These are phyloP conservation scores for Cladosporium sp. DNA, from an alignment of 2,329 filamentous ascomycete species.

Conservation along the genomic window DNA sequence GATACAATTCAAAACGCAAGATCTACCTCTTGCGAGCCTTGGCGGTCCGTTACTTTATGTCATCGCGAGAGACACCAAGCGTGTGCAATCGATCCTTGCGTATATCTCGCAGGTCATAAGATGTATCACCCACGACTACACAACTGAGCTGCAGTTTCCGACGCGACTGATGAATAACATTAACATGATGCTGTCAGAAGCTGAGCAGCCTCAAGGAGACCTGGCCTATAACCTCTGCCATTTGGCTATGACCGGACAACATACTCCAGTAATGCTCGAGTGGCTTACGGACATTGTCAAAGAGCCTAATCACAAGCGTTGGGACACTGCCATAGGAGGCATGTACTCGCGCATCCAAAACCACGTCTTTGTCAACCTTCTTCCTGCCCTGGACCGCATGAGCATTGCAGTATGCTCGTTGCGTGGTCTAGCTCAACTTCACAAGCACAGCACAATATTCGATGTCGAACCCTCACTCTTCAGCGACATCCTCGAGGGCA, in stretches of 20 bases:
- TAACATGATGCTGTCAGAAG: constrained; percentile 11
- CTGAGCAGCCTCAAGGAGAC: constrained; percentile 45
- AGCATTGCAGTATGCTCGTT: constrained; percentile 77
- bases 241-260: constrained; percentile 77
- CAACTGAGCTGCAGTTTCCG: constrained; percentile 74
- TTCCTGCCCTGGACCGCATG: constrained; percentile 82
- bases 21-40: constrained; percentile 25
- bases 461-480: constrained; percentile 46
- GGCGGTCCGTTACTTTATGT: constrained; percentile 66
- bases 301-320: constrained; percentile 66
- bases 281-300: constrained; percentile 57
- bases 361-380: constrained; percentile 79
- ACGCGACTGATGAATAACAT: constrained; percentile 66
- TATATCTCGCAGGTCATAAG: constrained; percentile 78
- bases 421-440: constrained; percentile 76
- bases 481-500: constrained; percentile 55
- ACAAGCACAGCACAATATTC: constrained; percentile 60
- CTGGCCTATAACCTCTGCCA: constrained; percentile 79
- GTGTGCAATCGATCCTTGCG: constrained; percentile 74
- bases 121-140: constrained; percentile 79
- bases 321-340: constrained; percentile 80
- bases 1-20: constrained; percentile 16
- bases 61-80: constrained; percentile 80
- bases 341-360: constrained; percentile 74
- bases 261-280: constrained; percentile 69